phyloP scores from a whole-genome alignment of 2,329 filamentous ascomycete genomes.

The Pyrenophora tritici-repentis region DNA sequence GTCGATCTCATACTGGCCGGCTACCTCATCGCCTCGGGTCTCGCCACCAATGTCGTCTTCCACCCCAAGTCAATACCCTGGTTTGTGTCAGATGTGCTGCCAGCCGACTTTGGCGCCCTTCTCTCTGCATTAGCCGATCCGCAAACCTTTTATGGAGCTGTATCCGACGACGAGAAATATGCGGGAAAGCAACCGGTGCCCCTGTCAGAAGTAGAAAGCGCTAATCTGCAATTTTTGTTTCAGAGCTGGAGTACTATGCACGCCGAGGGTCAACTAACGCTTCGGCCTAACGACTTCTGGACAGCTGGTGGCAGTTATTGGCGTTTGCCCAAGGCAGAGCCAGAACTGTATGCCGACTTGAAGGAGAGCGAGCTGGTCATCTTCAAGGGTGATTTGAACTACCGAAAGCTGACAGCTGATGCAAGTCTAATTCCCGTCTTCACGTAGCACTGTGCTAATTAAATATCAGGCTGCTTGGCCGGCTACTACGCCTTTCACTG shows the following conservation, averaged over 20 bases:
- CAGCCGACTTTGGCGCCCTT: constrained; percentile 81
- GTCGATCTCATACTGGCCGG: constrained; percentile 92
- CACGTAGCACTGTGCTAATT: constrained; percentile 9
- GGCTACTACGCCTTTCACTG: constrained; percentile 80
- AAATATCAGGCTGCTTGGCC: constrained; percentile 72
- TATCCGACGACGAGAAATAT: constrained; percentile 67
- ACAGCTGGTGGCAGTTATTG: constrained; percentile 86
- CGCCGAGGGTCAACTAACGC: constrained; percentile 78
- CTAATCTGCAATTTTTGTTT: constrained; percentile 77
- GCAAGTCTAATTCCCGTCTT: constrained; percentile 58
- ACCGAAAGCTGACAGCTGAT: constrained; percentile 88
- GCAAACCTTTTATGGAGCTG: constrained; percentile 75
- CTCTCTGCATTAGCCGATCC: constrained; percentile 80
- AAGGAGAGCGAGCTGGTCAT: constrained; percentile 84
- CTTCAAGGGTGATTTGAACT: constrained; percentile 98
- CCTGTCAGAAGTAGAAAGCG: constrained; percentile 69
- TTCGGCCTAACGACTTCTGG: constrained; percentile 91
- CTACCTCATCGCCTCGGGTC: constrained; percentile 80
- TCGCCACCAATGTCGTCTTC: constrained; percentile 85
- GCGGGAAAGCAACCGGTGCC: constrained; percentile 61
- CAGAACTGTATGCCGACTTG: constrained; percentile 74
- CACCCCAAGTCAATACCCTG: constrained; percentile 96
- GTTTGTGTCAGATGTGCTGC: constrained; percentile 96
- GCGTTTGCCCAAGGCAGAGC: constrained; percentile 73
- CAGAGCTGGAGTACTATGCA: constrained; percentile 79